Percentiles rank a stretch among this genome's conserved stretches.
Conservation (phyloP, 1,284 basidiomycete genomes). For the Trichosporon sp. region DNA sequence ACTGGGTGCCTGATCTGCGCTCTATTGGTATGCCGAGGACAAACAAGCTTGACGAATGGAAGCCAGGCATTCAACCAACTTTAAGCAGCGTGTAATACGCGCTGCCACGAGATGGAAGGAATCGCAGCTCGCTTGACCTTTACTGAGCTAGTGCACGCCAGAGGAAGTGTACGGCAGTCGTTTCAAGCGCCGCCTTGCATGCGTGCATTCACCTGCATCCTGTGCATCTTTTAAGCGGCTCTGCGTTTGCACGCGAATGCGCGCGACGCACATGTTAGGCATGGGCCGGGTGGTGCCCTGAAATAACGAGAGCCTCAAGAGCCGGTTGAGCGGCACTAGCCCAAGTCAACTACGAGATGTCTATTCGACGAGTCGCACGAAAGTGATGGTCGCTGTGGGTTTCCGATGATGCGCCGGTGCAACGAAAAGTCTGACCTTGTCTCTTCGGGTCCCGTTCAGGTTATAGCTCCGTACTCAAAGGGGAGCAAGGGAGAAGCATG, state of each 20-base stretch:
- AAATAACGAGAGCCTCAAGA: not conserved
- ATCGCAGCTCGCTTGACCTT: not conserved
- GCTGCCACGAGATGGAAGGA: conserved; percentile 3
- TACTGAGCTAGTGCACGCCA: conserved; percentile 11
- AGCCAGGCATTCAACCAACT: not conserved
- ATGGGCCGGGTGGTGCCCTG: not conserved
- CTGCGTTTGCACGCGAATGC: conserved; percentile 1
- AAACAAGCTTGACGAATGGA: not conserved
- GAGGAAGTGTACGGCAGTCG: not conserved
- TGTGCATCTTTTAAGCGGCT: not conserved
- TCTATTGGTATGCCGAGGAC: not conserved
- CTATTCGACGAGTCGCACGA: not conserved
- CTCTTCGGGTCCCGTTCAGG: not conserved
- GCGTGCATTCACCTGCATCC: not conserved
- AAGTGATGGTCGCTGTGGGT: not conserved
- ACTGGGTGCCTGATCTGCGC: conserved; percentile 14
- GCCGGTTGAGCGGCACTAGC: not conserved
- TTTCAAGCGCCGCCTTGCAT: not conserved
- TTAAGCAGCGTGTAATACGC: not conserved
- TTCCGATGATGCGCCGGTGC: not conserved
- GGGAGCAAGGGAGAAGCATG: conserved; percentile 2
- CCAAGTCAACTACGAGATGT: not conserved
- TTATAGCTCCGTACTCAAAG: not conserved
- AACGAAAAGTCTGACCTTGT: not conserved
- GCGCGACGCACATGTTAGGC: conserved; percentile 4